Conservation (phyloP, 2,329 filamentous ascomycete genomes). For the Calycina marina region DNA sequence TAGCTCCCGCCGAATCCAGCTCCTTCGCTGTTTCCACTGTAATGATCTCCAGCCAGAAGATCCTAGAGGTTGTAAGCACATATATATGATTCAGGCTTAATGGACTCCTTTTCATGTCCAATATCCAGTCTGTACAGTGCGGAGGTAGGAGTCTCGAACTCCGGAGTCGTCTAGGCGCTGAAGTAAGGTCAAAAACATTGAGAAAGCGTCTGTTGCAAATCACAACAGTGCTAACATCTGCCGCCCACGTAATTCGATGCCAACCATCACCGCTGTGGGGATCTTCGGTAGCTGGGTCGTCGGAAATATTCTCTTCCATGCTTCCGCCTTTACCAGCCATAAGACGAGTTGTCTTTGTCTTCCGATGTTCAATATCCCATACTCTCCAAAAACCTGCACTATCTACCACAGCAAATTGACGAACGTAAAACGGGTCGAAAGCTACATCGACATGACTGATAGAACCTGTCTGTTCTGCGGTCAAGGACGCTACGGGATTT, state of each 20-base stretch:
- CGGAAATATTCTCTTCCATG: conserved; percentile 13
- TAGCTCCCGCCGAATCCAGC: conserved; percentile 1
- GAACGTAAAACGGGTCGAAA: conserved; percentile 46
- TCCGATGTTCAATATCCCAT: conserved; percentile 34
- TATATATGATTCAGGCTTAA: conserved; percentile 34
- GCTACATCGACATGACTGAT: conserved; percentile 44
- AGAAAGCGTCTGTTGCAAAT: conserved; percentile 28
- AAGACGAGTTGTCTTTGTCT: conserved; percentile 5
- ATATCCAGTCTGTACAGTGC: conserved; percentile 30
- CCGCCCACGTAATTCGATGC: conserved; percentile 33
- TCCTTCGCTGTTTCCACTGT: conserved; percentile 9
- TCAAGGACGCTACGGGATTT: conserved; percentile 39
- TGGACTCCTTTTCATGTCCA: conserved; percentile 39
- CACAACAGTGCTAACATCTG: conserved; percentile 29
- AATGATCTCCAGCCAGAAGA: conserved; percentile 20
- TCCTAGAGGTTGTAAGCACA: conserved; percentile 32
- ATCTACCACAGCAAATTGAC: conserved; percentile 53
- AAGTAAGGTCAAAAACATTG: conserved; percentile 18
- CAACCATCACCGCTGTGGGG: conserved; percentile 26
- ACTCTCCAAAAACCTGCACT: conserved; percentile 50
- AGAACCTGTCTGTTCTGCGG: conserved; percentile 36
- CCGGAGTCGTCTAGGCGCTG: conserved; percentile 9
- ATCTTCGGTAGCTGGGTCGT: conserved; percentile 3
- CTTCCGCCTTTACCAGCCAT: conserved; percentile 12
- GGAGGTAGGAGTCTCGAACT: conserved; percentile 10